Base-by-base conservation (phyloP, 805 yeast genomes). In the Teunomyces funiuensis region DNA sequence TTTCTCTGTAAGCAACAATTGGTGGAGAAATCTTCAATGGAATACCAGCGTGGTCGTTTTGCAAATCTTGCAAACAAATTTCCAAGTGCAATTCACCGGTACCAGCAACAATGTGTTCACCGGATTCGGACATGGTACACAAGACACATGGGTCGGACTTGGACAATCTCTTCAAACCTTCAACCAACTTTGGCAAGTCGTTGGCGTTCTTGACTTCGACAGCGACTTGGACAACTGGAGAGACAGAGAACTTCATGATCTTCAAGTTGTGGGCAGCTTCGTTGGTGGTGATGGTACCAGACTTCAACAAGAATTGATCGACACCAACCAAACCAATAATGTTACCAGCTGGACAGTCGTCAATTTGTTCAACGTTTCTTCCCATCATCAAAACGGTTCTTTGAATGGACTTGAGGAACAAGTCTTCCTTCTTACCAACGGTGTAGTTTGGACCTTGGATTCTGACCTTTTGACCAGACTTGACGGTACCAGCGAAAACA, bases 351-450 rank as follows among this genome's bases (percentile, higher is more conserved):
- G 99, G 98, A 80, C 95, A 87, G 80, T 91, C 98, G 66, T 91
- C 98, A 66, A 91, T 91, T 70, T 91, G 88, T 83, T 91, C 99
- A 66, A 88, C 95, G 74, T 79, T 74, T 80, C 97, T 88, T 74
- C 99, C 99, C 99, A 91, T 91, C 99, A 91, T 91, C 71, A 91
- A 82, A 65, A 91, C 99, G 64, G 96, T 93, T 84, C 99, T 91
- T 83, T 91, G 99, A 67, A 91, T 79, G 62, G 97, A 86, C 85
- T 91, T 91, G 70, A 91, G 57, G 89, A 91, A 93, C 65, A 91
- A 80, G 69, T 91, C 99, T 47, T 88, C 96, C 85, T 93, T 91
- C 83, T 83, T 87, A 74, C 99, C 99, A 73, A 96, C 97, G 64
- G 82, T 82, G 79, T 89, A 91, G 96, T 91, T 91, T 73, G 98